phyloP scores from a whole-genome alignment of 176 grass and related monocot species.

The Rhipidocladum racemiflorum region DNA sequence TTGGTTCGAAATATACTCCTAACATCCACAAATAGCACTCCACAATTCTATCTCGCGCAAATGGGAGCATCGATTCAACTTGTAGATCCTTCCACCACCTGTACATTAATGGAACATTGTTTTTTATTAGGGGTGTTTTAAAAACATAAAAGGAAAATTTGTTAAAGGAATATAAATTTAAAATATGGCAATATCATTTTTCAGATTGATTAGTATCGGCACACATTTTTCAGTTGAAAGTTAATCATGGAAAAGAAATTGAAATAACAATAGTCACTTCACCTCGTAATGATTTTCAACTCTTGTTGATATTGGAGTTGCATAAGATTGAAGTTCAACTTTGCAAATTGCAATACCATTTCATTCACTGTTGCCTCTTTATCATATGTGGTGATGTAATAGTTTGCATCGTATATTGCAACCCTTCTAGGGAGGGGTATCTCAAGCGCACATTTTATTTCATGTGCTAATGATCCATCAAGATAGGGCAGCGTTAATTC shows the following conservation, averaged over 20 bases:
- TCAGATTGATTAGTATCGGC: background rate
- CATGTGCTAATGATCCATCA: background rate
- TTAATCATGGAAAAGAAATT: background rate
- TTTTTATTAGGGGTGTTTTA: background rate
- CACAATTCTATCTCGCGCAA: slow-evolving; percentile 16
- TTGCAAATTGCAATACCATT: background rate
- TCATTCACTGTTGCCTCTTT: background rate
- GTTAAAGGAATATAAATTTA: background rate
- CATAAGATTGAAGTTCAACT: slow-evolving; percentile 9
- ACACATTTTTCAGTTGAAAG: background rate
- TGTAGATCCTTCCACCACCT: slow-evolving; percentile 22
- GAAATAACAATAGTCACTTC: background rate
- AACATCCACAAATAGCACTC: slow-evolving; percentile 18
- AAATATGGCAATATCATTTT: background rate
- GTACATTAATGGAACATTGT: background rate
- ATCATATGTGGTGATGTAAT: background rate
- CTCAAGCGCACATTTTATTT: slow-evolving; percentile 9
- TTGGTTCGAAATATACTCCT: background rate
- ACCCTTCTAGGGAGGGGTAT: background rate
- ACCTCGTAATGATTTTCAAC: background rate
- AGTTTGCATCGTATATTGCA: background rate
- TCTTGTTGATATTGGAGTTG: slow-evolving; percentile 14
- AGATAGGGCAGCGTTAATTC: background rate
- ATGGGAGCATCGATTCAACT: background rate
- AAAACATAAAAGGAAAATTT: background rate